Conservation (phyloP, 495 filamentous ascomycete genomes). For the Ascobolus immersus region DNA sequence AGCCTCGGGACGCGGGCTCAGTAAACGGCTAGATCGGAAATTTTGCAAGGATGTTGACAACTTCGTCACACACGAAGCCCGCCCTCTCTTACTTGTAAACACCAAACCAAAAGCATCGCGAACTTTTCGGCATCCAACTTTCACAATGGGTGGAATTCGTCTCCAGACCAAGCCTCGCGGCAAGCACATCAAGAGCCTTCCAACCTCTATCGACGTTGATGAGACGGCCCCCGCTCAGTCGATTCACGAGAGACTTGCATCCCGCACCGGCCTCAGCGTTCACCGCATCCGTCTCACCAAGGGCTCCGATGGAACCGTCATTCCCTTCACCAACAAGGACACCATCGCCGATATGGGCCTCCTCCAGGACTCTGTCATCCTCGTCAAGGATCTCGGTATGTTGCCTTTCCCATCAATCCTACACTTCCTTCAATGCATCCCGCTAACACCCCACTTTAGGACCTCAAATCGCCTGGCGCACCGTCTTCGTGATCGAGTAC, state of each 20-base stretch:
- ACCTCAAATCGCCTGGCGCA: constrained; percentile 75
- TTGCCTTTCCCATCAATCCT: constrained; percentile 1
- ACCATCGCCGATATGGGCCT: constrained; percentile 39
- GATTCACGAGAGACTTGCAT: constrained; percentile 31
- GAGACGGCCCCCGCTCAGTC: constrained; percentile 24
- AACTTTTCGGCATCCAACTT: not conserved
- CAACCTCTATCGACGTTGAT: constrained; percentile 35
- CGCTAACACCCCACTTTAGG: constrained; percentile 24
- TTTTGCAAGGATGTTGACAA: no score
- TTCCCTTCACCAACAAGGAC: constrained; percentile 44
- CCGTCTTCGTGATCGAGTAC: constrained; percentile 88
- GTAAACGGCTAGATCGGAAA: no score
- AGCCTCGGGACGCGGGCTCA: no score
- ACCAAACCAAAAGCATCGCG: no score
- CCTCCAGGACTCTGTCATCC: constrained; percentile 39
- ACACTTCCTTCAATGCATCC: not conserved
- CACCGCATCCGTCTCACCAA: constrained; percentile 48
- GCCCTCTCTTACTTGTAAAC: no score
- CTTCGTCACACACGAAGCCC: no score
- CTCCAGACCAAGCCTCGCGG: constrained; percentile 10
- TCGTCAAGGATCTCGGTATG: constrained; percentile 85
- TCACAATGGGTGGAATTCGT: constrained; percentile 4
- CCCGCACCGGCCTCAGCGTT: constrained; percentile 25
- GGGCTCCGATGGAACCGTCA: constrained; percentile 36
- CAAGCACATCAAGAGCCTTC: constrained; percentile 40